phyloP scores from a whole-genome alignment of 768 basidiomycete genomes.

The Termitomyces sp. region DNA sequence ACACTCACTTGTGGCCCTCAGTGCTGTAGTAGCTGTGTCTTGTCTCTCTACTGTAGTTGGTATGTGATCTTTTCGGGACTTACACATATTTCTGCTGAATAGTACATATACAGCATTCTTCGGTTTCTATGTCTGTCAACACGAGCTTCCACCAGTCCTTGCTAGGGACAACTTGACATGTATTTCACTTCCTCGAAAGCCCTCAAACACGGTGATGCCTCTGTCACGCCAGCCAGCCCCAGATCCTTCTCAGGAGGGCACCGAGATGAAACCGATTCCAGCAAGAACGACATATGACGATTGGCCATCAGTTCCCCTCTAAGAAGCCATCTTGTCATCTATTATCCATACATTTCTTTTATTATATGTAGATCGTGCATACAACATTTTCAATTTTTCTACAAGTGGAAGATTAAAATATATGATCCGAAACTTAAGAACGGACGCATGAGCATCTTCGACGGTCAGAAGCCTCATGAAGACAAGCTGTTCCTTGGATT shows the following conservation, averaged over 20 bases:
- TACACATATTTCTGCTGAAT: background rate
- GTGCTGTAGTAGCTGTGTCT: slow-evolving; percentile 21
- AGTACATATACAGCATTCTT: background rate
- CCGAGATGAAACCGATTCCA: background rate
- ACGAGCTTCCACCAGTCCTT: slow-evolving; percentile 1
- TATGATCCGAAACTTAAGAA: no score
- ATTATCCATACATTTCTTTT: background rate
- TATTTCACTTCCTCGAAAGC: background rate
- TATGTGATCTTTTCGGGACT: slow-evolving; percentile 11
- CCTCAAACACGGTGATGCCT: slow-evolving; percentile 8
- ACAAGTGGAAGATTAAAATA: no score
- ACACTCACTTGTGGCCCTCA: slow-evolving; percentile 17
- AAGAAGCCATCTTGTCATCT: background rate
- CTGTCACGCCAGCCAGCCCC: slow-evolving; percentile 1
- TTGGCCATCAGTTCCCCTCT: slow-evolving; percentile 8
- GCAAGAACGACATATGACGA: slow-evolving; percentile 7
- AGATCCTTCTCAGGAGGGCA: background rate
- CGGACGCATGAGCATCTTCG: no score
- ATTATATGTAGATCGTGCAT: no score
- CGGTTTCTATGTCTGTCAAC: slow-evolving; percentile 8
- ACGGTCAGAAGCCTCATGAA: no score
- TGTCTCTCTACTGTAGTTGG: slow-evolving; percentile 22
- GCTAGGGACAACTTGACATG: background rate
- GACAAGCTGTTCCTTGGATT: no score
- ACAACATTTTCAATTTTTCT: no score